A percentile compares a stretch with the other conserved stretches of the same genome.
Conservation (phyloP, 2,329 filamentous ascomycete species). For the Verticillium zaregamsianum region DNA sequence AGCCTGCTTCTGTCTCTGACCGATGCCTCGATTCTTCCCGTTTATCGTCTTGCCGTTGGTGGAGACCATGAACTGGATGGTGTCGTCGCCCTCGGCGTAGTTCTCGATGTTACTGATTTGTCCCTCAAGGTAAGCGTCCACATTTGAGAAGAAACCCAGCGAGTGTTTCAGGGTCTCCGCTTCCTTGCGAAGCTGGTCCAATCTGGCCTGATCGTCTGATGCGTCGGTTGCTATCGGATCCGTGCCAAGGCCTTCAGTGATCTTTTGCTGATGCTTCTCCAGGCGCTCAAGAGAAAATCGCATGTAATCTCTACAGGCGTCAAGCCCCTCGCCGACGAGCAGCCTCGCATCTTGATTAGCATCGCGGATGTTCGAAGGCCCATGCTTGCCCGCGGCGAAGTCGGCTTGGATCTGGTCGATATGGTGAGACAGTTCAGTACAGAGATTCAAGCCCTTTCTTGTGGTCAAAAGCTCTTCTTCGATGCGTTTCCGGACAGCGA, state of each 20-base stretch:
- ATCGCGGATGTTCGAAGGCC: background rate
- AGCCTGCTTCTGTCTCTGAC: slow-evolving; percentile 11
- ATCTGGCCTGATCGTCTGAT: background rate
- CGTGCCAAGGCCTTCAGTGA: background rate
- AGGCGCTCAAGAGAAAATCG: background rate
- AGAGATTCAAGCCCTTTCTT: background rate
- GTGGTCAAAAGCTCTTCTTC: background rate
- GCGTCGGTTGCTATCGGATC: background rate
- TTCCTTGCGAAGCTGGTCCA: background rate
- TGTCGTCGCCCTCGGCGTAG: slow-evolving; percentile 11
- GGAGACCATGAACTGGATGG: slow-evolving; percentile 14
- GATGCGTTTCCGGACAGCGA: background rate
- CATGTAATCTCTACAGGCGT: background rate
- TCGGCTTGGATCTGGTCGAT: background rate
- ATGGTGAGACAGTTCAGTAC: background rate
- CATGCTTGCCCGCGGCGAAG: background rate
- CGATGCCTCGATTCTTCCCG: slow-evolving; percentile 13
- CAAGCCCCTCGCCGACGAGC: background rate
- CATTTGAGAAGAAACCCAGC: background rate
- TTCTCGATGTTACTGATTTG: slow-evolving; percentile 13
- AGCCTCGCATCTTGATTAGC: background rate
- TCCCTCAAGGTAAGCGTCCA: slow-evolving; percentile 3
- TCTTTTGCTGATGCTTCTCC: background rate
- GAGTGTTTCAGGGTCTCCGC: background rate
- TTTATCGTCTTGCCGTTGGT: slow-evolving; percentile 13